Conservation (phyloP, 192 early-diverging fungal species). For the Coemansia sp. region DNA sequence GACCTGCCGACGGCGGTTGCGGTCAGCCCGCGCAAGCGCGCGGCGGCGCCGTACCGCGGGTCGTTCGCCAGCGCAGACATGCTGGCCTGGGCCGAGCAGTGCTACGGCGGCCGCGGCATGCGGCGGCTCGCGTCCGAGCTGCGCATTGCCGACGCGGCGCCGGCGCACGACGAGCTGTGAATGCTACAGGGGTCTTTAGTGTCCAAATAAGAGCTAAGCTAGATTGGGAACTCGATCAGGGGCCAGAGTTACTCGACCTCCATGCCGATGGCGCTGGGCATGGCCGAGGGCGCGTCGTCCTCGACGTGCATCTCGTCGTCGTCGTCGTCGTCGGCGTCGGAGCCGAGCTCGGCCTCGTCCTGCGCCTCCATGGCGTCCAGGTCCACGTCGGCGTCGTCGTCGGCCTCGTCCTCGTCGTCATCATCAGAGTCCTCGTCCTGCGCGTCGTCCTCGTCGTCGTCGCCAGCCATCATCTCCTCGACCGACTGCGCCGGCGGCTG, state of each 20-base stretch:
- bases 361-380: slow-evolving; percentile 20
- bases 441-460: slow-evolving; percentile 8
- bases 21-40: slow-evolving; percentile 55
- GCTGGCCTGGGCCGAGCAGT: slow-evolving; percentile 55
- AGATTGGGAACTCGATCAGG: not conserved
- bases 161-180: slow-evolving; percentile 31
- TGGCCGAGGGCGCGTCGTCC: not conserved
- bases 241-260: slow-evolving; percentile 10
- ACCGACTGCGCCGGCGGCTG: slow-evolving; percentile 17
- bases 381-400: slow-evolving; percentile 23
- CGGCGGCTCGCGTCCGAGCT: slow-evolving; percentile 51
- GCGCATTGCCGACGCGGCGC: slow-evolving; percentile 15
- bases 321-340: slow-evolving; percentile 11
- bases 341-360: slow-evolving; percentile 22
- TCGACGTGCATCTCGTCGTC: slow-evolving; percentile 15
- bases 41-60: slow-evolving; percentile 59
- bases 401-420: slow-evolving; percentile 23
- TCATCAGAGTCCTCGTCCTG: slow-evolving; percentile 12
- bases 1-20: slow-evolving; percentile 59
- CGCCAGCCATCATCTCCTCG: slow-evolving; percentile 17
- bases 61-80: slow-evolving; percentile 57
- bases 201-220: not conserved
- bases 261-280: slow-evolving; percentile 10
- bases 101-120: slow-evolving; percentile 28
- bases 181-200: not conserved